A percentile compares a stretch with the other conserved stretches of the same genome.
phyloP scores from a whole-genome alignment of 2,329 filamentous ascomycete species.

The Aspergillus eucalypticola region DNA sequence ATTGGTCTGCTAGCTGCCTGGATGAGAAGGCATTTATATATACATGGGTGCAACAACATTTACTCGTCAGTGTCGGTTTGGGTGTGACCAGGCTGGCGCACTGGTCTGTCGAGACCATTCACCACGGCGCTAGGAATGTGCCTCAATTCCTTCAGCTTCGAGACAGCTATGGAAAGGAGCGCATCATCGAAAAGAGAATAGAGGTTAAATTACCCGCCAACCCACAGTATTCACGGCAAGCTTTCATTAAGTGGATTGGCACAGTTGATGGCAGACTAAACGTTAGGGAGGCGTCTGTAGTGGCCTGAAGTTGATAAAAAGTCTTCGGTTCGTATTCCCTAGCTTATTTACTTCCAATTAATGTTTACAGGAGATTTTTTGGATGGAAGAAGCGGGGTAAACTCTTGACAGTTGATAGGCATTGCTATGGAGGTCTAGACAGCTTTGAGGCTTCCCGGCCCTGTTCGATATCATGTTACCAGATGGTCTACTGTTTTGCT shows the following conservation, averaged over 20 bases:
- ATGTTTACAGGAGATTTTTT: background rate
- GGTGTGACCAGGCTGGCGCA: background rate
- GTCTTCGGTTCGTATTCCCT: background rate
- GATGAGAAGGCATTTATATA: background rate
- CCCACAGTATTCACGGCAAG: background rate
- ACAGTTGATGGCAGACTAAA: background rate
- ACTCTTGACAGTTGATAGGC: background rate
- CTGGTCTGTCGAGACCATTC: background rate
- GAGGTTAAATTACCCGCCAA: background rate
- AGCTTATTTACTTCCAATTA: background rate
- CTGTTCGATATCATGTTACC: background rate
- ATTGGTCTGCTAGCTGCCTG: background rate
- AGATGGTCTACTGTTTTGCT: background rate
- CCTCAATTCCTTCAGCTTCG: too few relatives aligned
- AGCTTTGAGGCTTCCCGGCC: background rate
- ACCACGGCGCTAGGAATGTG: background rate
- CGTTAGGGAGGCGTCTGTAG: background rate
- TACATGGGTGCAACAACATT: background rate
- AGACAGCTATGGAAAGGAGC: background rate
- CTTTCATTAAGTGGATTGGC: background rate
- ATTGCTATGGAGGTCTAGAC: background rate
- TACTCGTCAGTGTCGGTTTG: background rate
- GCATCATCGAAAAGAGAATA: background rate
- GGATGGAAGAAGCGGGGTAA: background rate
- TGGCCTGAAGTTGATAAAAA: background rate